Evolutionary conservation across 2,329 filamentous ascomycete genomes (phyloP), one percentile per base, ranked within the genome.

Genomic region (Colletotrichum acutatum): DNA sequence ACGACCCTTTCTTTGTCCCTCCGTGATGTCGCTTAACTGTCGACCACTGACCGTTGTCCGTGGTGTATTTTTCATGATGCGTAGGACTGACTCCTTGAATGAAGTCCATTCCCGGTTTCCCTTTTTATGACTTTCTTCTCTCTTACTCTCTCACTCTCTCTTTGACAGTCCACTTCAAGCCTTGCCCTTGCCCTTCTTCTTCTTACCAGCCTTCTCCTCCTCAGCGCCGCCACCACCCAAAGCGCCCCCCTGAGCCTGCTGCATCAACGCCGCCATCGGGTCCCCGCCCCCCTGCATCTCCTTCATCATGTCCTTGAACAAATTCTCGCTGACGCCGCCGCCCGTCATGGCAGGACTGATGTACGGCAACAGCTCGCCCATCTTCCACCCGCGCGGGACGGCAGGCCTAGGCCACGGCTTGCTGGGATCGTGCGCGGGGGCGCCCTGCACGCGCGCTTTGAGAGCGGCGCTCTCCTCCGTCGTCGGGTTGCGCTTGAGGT

Each of bases 281-380:
- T 87, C 86, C 0, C 84, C 86, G 2, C 83, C 84, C 3, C 82
- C 82, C 78, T 88, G 86, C 94, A 98, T 97, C 85, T 97, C 95
- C 79, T 91, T 92, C 95, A 98, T 98, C 88, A 98, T 97, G 77
- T 98, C 95, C 86, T 97, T 95, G 79, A 98, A 91, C 74, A 98
- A 90, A 80, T 98, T 97, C 82, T 99, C 97, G 74, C 91, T 95
- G 12, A 98, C 94, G 46, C 97, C 97, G 12, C 97, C 97, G 9
- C 97, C 97, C 66, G 94, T 97, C 84, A 98, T 89, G 22, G 95
- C 97, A 0, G 95, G 92, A 75, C 94, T 97, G 79, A 97, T 93
- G 75, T 97, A 91, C 26, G 97, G 97, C 76, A 99, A 80, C 71
- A 98, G 91, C 72, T 90, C 91, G 74, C 91, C 91, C 82, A 98